Evolutionary conservation across 352 stramenopile species (phyloP), one percentile per base, ranked within the genome.

Genomic region (Phytopythium mirpurense): DNA sequence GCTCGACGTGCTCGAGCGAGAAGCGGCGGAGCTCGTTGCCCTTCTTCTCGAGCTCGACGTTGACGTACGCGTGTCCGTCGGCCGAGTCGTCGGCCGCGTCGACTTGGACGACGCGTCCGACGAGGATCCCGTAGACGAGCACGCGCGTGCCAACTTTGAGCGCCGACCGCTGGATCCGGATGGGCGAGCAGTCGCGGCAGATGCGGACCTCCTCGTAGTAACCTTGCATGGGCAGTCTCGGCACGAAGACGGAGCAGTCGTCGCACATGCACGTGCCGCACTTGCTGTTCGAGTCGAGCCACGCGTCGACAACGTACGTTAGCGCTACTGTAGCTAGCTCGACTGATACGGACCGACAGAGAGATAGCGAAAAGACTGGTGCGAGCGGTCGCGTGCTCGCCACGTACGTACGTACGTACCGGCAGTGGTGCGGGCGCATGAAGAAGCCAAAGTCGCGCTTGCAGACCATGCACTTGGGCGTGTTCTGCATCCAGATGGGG

Each of bases 201-300:
- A 93, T 88, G n/a, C 78, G 80, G 23, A 93, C 83, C 50, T 78
- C 74, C 21, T 88, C 74, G 56, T 89, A 91, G 59, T 93, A 93
- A 1, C 80, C 83, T 45, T 91, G 80, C 63, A 93, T 89, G 4
- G 83, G 80, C 34, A 93, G 48, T 6, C 81, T 71, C 3, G 82
- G 74, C 14, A 85, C 80, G 48, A 88, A 85, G 37, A 89, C 74
- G 0, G 80, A 90, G 61, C 83, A 93, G 35, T 90, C 73, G n/a
- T 89, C 77, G 41, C 83, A 93, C 72, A 93, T 89, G 48, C 83
- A 91, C 15, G 76, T 91, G 14, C 83, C 80, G 46, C 83, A 93
- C 53, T 93, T 91, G 32, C 76, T 84, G 49, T 19, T 32, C 26
- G 5, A 24, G 12, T 36, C 10, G 6, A 27, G 8, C 7, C 42